These are phyloP conservation scores for Eucalyptus cloeziana DNA, from an alignment of 345 rosid species.

Conservation along the genomic window DNA sequence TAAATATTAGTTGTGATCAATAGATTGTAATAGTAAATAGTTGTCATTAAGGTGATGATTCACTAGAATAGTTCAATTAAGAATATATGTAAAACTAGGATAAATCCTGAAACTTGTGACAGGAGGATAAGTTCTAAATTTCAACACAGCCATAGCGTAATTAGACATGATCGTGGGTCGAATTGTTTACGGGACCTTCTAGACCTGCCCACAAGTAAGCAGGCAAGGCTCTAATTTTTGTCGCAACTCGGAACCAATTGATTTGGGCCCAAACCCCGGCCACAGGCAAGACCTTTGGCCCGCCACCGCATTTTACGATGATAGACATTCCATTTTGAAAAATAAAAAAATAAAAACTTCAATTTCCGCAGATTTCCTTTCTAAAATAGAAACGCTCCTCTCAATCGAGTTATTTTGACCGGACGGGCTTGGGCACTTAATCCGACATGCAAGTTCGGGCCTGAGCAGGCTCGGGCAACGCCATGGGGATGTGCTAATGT, in stretches of 20 bases:
- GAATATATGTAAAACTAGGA: neutral
- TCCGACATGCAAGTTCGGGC: too few species aligned
- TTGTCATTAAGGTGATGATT: neutral
- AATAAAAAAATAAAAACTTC: neutral
- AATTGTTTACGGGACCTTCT: neutral
- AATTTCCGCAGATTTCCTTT: neutral
- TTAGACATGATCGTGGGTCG: neutral
- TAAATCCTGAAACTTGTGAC: too few species aligned
- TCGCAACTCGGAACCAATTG: neutral
- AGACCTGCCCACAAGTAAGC: neutral
- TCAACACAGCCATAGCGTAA: neutral
- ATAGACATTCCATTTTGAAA: neutral
- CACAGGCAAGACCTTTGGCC: neutral
- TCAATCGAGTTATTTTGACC: neutral
- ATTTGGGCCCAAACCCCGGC: neutral
- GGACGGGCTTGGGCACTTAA: too few species aligned
- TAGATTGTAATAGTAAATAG: too few species aligned
- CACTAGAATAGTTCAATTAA: neutral
- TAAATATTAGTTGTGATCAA: too few species aligned
- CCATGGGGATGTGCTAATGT: neutral
- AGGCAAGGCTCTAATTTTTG: neutral
- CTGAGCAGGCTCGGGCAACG: neutral
- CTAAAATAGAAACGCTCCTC: neutral
- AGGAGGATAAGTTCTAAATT: too few species aligned
- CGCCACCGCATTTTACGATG: neutral